Conservation (phyloP, 306 rosid species). For the Pachyrhizus erosus region DNA sequence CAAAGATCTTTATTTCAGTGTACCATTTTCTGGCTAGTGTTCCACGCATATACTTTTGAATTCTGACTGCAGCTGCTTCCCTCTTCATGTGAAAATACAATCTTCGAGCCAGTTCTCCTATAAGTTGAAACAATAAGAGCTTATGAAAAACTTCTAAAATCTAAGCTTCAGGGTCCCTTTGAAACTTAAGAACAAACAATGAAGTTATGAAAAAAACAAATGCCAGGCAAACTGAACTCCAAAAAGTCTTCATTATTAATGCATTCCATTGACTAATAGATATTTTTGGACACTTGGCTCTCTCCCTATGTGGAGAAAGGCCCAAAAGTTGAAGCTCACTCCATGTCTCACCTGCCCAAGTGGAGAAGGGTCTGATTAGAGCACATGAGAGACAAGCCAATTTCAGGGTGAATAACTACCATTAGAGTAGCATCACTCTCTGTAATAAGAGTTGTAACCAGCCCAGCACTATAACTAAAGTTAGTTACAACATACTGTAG, state of each 20-base stretch:
- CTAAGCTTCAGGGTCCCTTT: slow-evolving; percentile 16
- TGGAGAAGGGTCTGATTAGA: background rate
- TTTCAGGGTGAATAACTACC: background rate
- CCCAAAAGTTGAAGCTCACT: background rate
- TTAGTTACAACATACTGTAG: too few species aligned
- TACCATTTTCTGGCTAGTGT: slow-evolving; percentile 62
- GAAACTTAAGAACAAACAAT: background rate
- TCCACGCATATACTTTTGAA: slow-evolving; percentile 66
- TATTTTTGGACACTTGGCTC: background rate
- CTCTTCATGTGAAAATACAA: slow-evolving; percentile 55
- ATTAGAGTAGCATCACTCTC: too few species aligned
- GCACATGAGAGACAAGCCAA: background rate
- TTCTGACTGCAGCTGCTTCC: slow-evolving; percentile 64
- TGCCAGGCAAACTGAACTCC: slow-evolving; percentile 23
- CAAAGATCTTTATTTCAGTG: slow-evolving; percentile 46
- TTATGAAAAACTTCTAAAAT: slow-evolving; percentile 28
- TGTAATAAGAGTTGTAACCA: too few species aligned
- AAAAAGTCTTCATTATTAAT: slow-evolving; percentile 18
- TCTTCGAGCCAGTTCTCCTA: slow-evolving; percentile 78
- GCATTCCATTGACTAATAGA: slow-evolving; percentile 16
- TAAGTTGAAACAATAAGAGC: slow-evolving; percentile 43
- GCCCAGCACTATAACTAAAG: too few species aligned
- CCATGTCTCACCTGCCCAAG: background rate
- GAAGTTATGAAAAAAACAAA: slow-evolving; percentile 11
- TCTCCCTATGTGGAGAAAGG: background rate